These are phyloP conservation scores for Oidium heveae DNA, from an alignment of 2,329 filamentous ascomycete species.

Conservation along the genomic window DNA sequence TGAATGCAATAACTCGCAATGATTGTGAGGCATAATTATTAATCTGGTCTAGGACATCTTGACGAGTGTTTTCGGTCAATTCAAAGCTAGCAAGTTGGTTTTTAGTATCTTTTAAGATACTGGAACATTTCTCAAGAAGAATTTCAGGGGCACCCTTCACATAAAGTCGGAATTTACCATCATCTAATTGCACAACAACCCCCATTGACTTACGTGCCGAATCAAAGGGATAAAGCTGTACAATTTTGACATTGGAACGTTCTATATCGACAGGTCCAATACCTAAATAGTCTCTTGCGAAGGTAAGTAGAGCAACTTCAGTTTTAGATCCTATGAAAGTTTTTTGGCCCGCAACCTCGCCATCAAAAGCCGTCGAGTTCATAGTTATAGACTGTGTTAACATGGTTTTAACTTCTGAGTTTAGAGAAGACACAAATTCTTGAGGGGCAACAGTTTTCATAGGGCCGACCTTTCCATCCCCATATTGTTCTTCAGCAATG, in stretches of 20 bases:
- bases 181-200: constrained; percentile 27
- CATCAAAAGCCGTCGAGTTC: constrained; percentile 47
- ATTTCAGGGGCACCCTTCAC: constrained; percentile 30
- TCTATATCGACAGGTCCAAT: constrained; percentile 36
- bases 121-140: constrained; percentile 18
- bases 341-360: constrained; percentile 29
- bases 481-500: constrained; percentile 9
- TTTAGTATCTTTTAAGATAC: constrained; percentile 29
- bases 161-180: constrained; percentile 19
- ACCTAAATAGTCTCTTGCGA: constrained; percentile 38
- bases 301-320: constrained; percentile 47
- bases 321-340: constrained; percentile 55
- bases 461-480: constrained; percentile 3
- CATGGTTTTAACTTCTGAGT: constrained; percentile 14
- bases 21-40: constrained; percentile 38
- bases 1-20: constrained; percentile 48
- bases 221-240: constrained; percentile 21
- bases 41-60: constrained; percentile 28
- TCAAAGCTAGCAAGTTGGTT: constrained; percentile 26
- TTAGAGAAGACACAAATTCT: constrained; percentile 12
- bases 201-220: constrained; percentile 40
- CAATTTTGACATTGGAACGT: constrained; percentile 32
- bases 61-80: constrained; percentile 30
- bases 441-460: constrained; percentile 2
- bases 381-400: constrained; percentile 38